phyloP scores from a whole-genome alignment of 75 land plant genomes.

The Pinus tabuliformis region DNA sequence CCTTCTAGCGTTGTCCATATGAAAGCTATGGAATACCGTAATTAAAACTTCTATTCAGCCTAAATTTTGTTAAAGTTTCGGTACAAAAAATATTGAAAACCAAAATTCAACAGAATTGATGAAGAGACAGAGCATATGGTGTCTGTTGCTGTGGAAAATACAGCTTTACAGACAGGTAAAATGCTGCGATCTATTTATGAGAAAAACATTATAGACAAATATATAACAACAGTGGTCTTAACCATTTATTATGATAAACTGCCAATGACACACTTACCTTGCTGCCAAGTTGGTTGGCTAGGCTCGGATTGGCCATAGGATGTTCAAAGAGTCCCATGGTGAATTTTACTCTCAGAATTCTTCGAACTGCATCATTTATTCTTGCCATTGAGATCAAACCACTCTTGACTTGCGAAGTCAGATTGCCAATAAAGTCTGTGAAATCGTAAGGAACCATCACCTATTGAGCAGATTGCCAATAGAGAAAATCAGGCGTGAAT shows the following conservation, averaged over 20 bases:
- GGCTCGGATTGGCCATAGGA: constrained; percentile 38
- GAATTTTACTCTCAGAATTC: constrained; percentile 64
- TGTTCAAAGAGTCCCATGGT: constrained; percentile 58
- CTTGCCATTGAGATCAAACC: constrained; percentile 43
- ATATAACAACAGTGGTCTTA: background rate
- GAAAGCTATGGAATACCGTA: no score
- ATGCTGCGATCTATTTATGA: no score
- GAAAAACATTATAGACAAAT: background rate
- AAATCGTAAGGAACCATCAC: constrained; percentile 55
- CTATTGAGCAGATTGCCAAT: constrained; percentile 20
- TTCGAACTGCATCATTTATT: constrained; percentile 62
- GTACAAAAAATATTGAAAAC: no score
- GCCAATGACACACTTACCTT: constrained; percentile 7
- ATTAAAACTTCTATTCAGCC: no score
- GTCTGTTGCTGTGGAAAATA: no score
- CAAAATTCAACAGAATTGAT: no score
- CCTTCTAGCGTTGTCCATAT: constrained; percentile 8
- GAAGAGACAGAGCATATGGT: no score
- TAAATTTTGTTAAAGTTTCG: no score
- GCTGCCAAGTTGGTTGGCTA: constrained; percentile 28
- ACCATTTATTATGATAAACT: background rate
- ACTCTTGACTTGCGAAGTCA: constrained; percentile 29
- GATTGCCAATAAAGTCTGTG: constrained; percentile 24
- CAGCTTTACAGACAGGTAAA: no score
- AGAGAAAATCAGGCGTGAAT: background rate